Conservation (phyloP, 1,284 basidiomycete species). For the Trichosporon asahii region DNA sequence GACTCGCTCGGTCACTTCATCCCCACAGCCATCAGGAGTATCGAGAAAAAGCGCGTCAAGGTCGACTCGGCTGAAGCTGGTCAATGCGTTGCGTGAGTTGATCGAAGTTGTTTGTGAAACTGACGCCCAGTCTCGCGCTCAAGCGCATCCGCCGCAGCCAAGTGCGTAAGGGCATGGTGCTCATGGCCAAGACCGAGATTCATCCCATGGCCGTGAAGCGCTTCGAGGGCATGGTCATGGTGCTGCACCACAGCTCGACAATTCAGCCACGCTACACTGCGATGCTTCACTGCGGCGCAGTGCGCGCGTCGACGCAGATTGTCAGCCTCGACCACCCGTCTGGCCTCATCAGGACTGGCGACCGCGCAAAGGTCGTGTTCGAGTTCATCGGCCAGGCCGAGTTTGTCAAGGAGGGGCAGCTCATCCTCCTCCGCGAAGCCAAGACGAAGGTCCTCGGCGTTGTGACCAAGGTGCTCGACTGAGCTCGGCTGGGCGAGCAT, state of each 20-base stretch:
- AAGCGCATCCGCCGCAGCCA: slow-evolving; percentile 80
- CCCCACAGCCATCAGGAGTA: slow-evolving; percentile 77
- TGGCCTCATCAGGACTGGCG: slow-evolving; percentile 81
- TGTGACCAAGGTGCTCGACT: slow-evolving; percentile 38
- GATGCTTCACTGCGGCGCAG: slow-evolving; percentile 43
- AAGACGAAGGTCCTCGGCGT: slow-evolving; percentile 74
- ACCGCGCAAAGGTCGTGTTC: slow-evolving; percentile 82
- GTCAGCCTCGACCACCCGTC: slow-evolving; percentile 82
- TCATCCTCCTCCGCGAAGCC: slow-evolving; percentile 84
- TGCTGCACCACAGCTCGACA: slow-evolving; percentile 78
- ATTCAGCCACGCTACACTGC: slow-evolving; percentile 86
- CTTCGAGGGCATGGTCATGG: slow-evolving; percentile 47
- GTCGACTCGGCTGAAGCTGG: slow-evolving; percentile 86
- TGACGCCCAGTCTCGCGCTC: slow-evolving; percentile 62
- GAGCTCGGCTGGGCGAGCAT: neutral
- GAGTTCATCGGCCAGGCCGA: slow-evolving; percentile 80
- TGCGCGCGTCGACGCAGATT: slow-evolving; percentile 78
- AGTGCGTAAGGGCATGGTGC: slow-evolving; percentile 91
- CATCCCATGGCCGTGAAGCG: slow-evolving; percentile 59
- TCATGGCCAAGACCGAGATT: slow-evolving; percentile 73
- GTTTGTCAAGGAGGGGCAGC: slow-evolving; percentile 86
- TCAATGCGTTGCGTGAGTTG: slow-evolving; percentile 72
- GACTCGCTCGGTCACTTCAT: slow-evolving; percentile 89
- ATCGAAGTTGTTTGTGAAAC: neutral
- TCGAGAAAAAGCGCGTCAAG: slow-evolving; percentile 87